Base-by-base conservation (phyloP, 345 rosid genomes). In the Moringa oleifera region DNA sequence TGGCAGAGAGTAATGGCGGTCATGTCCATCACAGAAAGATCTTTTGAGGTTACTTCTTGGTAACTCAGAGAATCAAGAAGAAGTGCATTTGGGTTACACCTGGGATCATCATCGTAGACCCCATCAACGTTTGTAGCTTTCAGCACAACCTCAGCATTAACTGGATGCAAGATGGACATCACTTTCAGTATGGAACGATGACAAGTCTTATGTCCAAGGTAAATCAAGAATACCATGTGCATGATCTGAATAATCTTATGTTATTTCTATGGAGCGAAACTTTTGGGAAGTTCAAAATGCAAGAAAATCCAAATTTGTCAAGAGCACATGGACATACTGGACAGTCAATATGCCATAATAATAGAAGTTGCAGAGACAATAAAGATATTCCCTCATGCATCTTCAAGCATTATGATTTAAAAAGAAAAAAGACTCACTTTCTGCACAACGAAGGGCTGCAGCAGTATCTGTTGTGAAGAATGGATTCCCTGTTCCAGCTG, bases 401-500 rank as follows among this genome's bases (percentile, higher is more conserved):
- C 17, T 23, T 36, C 49, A 51, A 24, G 31, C 24, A 12, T 21
- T 36, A 58, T 63, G 56, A 15, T 4, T 7, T 15, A 4, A 1
- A 11, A 54, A 59, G 7, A 33, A 7, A 63, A 49, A 41, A 47
- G 20, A 72, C 97, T 76, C 75, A 90, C 96, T 94, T 82, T 94
- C 97, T 7, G 97, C 99, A 82, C 99, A 90, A 9, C 96, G 90
- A 62, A 94, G 83, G 73, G 96, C 95, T 50, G 99, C 92, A 54
- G 96, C 98, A 36, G 97, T 94, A 51, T 94, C 92, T 0, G 99
- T 94, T 49, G 99, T 88, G 89, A 90, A 94, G 79, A 94, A 90
- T 0, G 97, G 99, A 65, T 94, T 94, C 54, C 96, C 97, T 60
- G 92, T 94, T 79, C 96, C 96, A 10, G 97, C 97, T 28, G 95